These are phyloP conservation scores for Knufia fluminis DNA, from an alignment of 2,329 filamentous ascomycete species.

Conservation along the genomic window DNA sequence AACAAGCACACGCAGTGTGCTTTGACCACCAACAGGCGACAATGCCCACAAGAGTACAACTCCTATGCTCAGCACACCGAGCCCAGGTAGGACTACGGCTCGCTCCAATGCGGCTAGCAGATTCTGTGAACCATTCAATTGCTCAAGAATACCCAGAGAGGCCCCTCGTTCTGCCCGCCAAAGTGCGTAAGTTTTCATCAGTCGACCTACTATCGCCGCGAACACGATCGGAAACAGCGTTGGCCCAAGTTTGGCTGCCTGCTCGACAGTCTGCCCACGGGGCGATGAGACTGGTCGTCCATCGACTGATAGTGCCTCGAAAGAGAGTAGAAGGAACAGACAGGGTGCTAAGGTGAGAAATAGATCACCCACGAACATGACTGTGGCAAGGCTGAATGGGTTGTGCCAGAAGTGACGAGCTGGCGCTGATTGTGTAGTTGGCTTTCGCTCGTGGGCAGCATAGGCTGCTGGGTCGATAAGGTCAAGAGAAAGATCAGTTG, in stretches of 20 bases:
- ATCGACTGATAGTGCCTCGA: constrained; percentile 8
- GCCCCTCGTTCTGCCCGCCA: constrained; percentile 16
- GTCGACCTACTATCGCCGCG: constrained; percentile 17
- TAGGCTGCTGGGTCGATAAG: neutral
- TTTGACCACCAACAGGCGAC: constrained; percentile 20
- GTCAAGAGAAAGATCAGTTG: neutral
- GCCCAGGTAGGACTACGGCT: constrained; percentile 13
- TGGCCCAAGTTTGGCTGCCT: constrained; percentile 9
- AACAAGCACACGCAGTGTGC: constrained; percentile 13
- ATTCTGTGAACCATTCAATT: constrained; percentile 19
- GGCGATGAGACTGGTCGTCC: constrained; percentile 1
- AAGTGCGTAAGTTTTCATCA: constrained; percentile 15
- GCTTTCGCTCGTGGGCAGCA: neutral
- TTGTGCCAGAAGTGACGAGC: constrained; percentile 9
- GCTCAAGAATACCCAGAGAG: constrained; percentile 18
- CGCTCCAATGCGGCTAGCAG: constrained; percentile 16
- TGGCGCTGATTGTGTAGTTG: neutral
- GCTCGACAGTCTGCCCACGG: constrained; percentile 1
- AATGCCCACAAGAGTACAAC: constrained; percentile 18
- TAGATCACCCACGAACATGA: constrained; percentile 9
- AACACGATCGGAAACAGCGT: constrained; percentile 21
- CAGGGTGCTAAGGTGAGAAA: constrained; percentile 4
- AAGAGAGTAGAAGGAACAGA: constrained; percentile 9
- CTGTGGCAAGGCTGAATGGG: constrained; percentile 3
- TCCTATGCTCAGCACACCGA: constrained; percentile 6